A percentile compares a stretch with the other conserved stretches of the same genome.
Evolutionary conservation across 83 land plant species (phyloP).

Genomic region (Larix sibirica): DNA sequence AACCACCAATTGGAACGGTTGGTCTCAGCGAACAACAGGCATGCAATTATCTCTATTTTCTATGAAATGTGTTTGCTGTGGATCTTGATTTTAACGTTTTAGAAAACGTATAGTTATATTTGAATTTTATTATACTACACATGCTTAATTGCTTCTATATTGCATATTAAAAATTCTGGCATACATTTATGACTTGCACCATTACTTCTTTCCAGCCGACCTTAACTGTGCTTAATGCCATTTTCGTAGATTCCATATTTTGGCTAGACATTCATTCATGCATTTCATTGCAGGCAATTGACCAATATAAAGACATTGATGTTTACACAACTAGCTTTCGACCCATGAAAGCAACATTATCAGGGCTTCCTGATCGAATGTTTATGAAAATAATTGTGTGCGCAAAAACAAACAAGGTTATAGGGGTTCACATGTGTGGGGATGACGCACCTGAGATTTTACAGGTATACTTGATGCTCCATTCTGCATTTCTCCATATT

Average conservation of each 20-base stretch:
- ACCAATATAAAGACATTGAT: constrained; percentile 88
- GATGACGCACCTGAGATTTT: constrained; percentile 93
- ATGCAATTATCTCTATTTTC: constrained; percentile 4
- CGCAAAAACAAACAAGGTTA: constrained; percentile 77
- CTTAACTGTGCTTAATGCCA: background rate
- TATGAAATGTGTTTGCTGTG: background rate
- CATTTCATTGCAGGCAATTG: constrained; percentile 64
- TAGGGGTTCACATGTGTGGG: constrained; percentile 98
- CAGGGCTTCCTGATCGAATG: constrained; percentile 91
- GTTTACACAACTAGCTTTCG: constrained; percentile 83
- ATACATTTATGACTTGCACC: background rate
- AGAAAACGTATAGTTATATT: background rate
- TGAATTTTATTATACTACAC: background rate
- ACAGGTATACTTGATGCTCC: constrained; percentile 59
- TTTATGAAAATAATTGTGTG: constrained; percentile 93
- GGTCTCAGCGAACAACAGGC: constrained; percentile 96
- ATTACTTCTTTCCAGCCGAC: background rate
- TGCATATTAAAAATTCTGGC: background rate
- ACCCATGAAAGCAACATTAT: constrained; percentile 95
- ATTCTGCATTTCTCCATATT: too few species aligned
- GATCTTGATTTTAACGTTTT: background rate
- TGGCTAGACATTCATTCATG: background rate
- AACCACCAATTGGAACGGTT: constrained; percentile 97
- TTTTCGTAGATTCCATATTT: background rate
- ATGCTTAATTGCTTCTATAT: background rate